Base-by-base conservation (phyloP, 306 rosid genomes). In the barrel medic (Medicago truncatula) region DNA sequence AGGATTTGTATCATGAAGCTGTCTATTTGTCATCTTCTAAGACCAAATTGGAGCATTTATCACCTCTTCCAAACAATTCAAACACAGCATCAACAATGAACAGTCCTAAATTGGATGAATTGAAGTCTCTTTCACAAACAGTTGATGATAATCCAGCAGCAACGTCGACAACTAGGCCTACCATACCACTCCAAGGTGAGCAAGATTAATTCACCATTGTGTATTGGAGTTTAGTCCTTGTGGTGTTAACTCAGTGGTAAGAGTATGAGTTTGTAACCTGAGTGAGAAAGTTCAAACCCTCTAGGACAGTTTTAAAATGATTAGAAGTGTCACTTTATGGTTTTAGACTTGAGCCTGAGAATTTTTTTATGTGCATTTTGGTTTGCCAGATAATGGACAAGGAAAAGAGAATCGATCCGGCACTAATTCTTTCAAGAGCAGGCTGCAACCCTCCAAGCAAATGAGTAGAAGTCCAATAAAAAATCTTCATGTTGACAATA, bases 1-100 rank as follows among this genome's bases (percentile, higher is more conserved):
- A 92, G 81, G 93, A 85, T 75, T 79, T 96, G 78, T 92, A 92
- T 79, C 96, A 87, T 73, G 97, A 96, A 88, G 97, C 99, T 77
- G 86, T 96, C 17, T 78, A 89, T 83, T 77, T 86, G 38, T 92
- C 99, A 57, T 89, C 88, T 50, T 87, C 91, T 41, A 96, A 82
- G 86, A 88, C 87, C 76, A 88, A 82, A 76, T 46, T 77, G 61
- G 90, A 88, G 67, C 67, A 43, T 52, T 82, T 84, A 53, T 83
- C 85, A 56, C 70, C 78, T 76, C 82, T 70, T 57, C n/a, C 80
- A 12, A 53, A 80, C 66, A 83, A 71, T 75, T 70, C 74, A 20
- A 76, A 67, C 64, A 73, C 78, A 17, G 4, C 0, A 7, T 44
- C 82, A 2, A 39, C 81, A 2, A 54, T 67, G 47, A 74, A 76